These are phyloP conservation scores for Aureobasidium vineae DNA, from an alignment of 2,329 filamentous ascomycete species.

Conservation along the genomic window DNA sequence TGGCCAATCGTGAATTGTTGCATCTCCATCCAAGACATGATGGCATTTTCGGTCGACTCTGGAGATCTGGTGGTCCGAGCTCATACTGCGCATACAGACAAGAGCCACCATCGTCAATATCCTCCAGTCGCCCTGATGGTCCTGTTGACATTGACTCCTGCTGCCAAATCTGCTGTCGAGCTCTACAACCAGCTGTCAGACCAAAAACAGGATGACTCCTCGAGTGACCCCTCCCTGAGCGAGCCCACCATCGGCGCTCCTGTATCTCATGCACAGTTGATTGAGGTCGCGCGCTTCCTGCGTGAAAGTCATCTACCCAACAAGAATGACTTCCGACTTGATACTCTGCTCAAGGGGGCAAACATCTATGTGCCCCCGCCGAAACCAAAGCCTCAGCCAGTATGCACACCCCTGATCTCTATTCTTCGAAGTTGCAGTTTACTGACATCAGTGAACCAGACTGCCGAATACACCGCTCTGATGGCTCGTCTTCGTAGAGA, in stretches of 20 bases:
- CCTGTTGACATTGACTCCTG: constrained; percentile 70
- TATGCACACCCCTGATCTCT: constrained; percentile 44
- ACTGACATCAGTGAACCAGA: constrained; percentile 49
- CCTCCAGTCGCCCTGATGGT: constrained; percentile 58
- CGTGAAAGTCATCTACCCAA: constrained; percentile 13
- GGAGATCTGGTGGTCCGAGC: constrained; percentile 10
- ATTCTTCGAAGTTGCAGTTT: constrained; percentile 5
- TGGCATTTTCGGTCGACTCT: not conserved
- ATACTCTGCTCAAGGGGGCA: constrained; percentile 69
- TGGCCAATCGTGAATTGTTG: not conserved
- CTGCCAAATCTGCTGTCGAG: constrained; percentile 62
- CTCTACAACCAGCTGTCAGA: constrained; percentile 30
- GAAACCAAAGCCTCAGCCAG: constrained; percentile 72
- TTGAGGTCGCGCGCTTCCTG: constrained; percentile 54
- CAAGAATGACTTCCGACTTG: constrained; percentile 51
- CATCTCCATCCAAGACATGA: not conserved
- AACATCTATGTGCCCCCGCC: constrained; percentile 76
- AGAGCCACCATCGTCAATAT: not conserved
- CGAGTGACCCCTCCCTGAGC: constrained; percentile 52
- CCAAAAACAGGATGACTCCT: constrained; percentile 30
- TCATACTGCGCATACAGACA: not conserved
- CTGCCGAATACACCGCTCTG: constrained; percentile 76
- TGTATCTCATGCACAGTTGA: constrained; percentile 68
- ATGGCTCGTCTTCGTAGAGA: constrained; percentile 82
- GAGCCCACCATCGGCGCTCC: constrained; percentile 60